Percentiles rank a stretch among this genome's conserved stretches.
Evolutionary conservation across 176 grass and related monocot genomes (phyloP).

Genomic region (Guadua angustifolia): DNA sequence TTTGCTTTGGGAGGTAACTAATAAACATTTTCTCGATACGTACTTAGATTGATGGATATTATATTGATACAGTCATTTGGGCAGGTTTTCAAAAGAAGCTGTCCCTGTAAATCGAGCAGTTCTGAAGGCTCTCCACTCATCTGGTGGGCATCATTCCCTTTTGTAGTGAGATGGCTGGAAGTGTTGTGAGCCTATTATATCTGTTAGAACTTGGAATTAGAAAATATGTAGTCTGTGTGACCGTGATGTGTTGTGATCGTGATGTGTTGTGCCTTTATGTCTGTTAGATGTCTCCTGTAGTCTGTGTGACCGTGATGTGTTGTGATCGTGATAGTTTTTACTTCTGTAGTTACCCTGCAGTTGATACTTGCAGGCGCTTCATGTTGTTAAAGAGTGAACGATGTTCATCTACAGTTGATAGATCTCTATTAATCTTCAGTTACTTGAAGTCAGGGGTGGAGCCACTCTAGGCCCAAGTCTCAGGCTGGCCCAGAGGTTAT

Average conservation of each 20-base stretch:
- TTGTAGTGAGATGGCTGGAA: constrained; percentile 3
- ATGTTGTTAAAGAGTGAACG: background rate
- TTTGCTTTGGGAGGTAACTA: constrained; percentile 29
- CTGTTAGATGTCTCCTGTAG: background rate
- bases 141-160: background rate
- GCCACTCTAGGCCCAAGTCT: too few relatives aligned
- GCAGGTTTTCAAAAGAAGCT: constrained; percentile 2
- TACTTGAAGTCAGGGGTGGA: background rate
- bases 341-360: background rate
- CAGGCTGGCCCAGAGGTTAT: too few relatives aligned
- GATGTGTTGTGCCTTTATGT: background rate
- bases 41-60: background rate
- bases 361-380: background rate
- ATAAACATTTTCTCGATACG: background rate
- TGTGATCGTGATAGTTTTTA: constrained; percentile 31
- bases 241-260: background rate
- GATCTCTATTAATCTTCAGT: background rate
- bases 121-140: constrained; percentile 6
- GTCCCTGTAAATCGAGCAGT: background rate
- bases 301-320: background rate
- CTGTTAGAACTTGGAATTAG: background rate
- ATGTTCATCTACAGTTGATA: background rate
- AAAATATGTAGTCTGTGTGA: background rate
- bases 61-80: constrained; percentile 25
- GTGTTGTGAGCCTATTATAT: background rate